Conservation (phyloP, 768 basidiomycete species). For the Tulasnella sp. region DNA sequence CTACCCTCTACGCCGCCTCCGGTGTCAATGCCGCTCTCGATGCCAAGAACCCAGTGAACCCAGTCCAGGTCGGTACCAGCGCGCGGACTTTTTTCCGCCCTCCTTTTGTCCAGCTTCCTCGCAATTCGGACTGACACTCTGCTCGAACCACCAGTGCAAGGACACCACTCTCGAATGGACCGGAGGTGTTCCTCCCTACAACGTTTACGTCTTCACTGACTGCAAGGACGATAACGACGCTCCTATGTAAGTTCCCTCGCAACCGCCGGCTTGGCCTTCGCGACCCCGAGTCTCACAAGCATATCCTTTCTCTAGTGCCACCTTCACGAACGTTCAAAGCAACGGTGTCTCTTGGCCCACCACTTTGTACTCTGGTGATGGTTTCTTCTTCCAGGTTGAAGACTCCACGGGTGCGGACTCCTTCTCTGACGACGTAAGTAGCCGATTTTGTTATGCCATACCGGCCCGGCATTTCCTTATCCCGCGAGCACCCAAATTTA, state of each 20-base stretch:
- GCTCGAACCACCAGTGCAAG: slow-evolving; percentile 7
- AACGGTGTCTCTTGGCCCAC: slow-evolving; percentile 21
- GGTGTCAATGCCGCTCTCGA: slow-evolving; percentile 5
- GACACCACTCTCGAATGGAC: slow-evolving; percentile 1
- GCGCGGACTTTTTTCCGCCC: neutral
- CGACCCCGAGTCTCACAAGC: neutral
- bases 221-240: slow-evolving; percentile 24
- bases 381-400: slow-evolving; percentile 13
- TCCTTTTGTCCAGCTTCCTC: slow-evolving; percentile 1
- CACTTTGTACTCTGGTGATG: slow-evolving; percentile 4
- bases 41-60: slow-evolving; percentile 9
- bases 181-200: neutral
- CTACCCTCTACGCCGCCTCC: slow-evolving; percentile 49
- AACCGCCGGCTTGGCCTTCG: neutral
- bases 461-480: neutral
- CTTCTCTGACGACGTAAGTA: slow-evolving; percentile 29
- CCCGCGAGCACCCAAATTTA: neutral
- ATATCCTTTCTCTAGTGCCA: slow-evolving; percentile 17
- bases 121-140: slow-evolving; percentile 8
- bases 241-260: slow-evolving; percentile 28
- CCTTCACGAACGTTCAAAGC: neutral
- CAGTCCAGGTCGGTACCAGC: slow-evolving; percentile 15
- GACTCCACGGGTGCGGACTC: slow-evolving; percentile 6
- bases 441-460: neutral
- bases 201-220: slow-evolving; percentile 29